Base-by-base conservation (phyloP, 176 grass and related monocot genomes). In the Alloteropsis semialata region DNA sequence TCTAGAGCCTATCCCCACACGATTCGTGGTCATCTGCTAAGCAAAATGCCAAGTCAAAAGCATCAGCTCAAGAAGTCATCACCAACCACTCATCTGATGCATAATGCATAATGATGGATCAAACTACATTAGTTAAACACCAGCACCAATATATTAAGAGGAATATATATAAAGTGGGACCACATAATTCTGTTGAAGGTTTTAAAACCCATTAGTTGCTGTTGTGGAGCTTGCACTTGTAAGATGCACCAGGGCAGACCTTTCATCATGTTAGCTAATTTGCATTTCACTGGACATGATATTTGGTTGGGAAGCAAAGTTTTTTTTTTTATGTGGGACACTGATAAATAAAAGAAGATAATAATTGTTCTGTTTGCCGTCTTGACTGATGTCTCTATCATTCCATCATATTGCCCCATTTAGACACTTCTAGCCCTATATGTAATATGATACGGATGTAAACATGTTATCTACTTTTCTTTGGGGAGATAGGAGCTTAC, bases 191-290 rank as follows among this genome's bases (percentile, higher is more conserved):
- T 46, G 37, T 5, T 65, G 9, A 72, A 64, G 65, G 46, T 72
- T 85, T 84, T 50, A 32, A 24, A 70, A 85, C 17, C 2, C 83
- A 42, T 4, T 72, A 90, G 57, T 50, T 78, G 83, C 65, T 46
- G 56, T 86, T 82, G 83, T 90, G 83, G 88, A 90, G 38, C 24
- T 46, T 42, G 78, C 88, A 90, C 88, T 82, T 41, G 69, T 27
- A 77, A 37, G 55, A 85, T 30, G 72, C 65, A 85, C 44, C 72
- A 82, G 28, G 36, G 32, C 21, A 71, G 28, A 65, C 74, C 66
- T 66, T 37, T 82, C n/a, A 55, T 90, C 88, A 50, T 82, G 72
- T 78, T 48, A 82, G 48, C 56, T 65, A 89, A 70, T 77, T 71
- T 36, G 17, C 83, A 82, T 63, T 85, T 81, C 55, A 57, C 64